These are phyloP conservation scores for Trichoderma endophyticum DNA, from an alignment of 2,329 filamentous ascomycete genomes.

Conservation along the genomic window DNA sequence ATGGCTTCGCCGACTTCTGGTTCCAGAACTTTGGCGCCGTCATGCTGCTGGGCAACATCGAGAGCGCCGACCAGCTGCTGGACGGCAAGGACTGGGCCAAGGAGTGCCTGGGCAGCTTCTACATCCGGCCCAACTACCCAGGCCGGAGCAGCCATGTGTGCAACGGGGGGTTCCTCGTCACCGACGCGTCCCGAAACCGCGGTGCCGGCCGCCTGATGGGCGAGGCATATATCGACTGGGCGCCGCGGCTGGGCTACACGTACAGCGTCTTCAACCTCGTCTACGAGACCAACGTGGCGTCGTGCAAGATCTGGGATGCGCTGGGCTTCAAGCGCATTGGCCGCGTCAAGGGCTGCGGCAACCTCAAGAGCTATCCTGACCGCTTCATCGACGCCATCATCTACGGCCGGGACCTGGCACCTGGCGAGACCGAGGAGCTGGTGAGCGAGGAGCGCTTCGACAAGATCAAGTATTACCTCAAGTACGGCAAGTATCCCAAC, in stretches of 20 bases:
- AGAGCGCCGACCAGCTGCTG: slow-evolving; percentile 55
- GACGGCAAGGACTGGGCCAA: slow-evolving; percentile 71
- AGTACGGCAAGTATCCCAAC: slow-evolving; percentile 87
- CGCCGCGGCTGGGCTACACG: slow-evolving; percentile 76
- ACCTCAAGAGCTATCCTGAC: slow-evolving; percentile 65
- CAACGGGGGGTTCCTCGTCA: slow-evolving; percentile 78
- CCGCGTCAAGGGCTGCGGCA: slow-evolving; percentile 69
- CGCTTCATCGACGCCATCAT: slow-evolving; percentile 73
- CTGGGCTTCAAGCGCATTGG: slow-evolving; percentile 91
- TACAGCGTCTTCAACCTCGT: slow-evolving; percentile 94
- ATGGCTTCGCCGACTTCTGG: slow-evolving; percentile 80
- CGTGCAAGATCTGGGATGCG: slow-evolving; percentile 87
- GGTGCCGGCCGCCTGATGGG: slow-evolving; percentile 75
- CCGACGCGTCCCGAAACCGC: slow-evolving; percentile 67
- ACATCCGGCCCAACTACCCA: slow-evolving; percentile 92
- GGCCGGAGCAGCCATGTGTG: slow-evolving; percentile 87
- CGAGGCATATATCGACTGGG: slow-evolving; percentile 74
- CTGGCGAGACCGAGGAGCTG: slow-evolving; percentile 69
- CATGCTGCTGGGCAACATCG: slow-evolving; percentile 78
- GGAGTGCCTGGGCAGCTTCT: slow-evolving; percentile 84
- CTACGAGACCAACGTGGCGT: slow-evolving; percentile 89
- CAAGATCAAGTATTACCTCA: slow-evolving; percentile 97
- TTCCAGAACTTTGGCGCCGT: slow-evolving; percentile 86
- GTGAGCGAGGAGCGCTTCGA: slow-evolving; percentile 96
- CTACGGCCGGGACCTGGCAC: slow-evolving; percentile 64